Percentiles rank a stretch among this genome's conserved stretches.
These are phyloP conservation scores for Kurtzmaniella quercitrusa DNA, from an alignment of 1,139 yeast genomes.

Conservation along the genomic window DNA sequence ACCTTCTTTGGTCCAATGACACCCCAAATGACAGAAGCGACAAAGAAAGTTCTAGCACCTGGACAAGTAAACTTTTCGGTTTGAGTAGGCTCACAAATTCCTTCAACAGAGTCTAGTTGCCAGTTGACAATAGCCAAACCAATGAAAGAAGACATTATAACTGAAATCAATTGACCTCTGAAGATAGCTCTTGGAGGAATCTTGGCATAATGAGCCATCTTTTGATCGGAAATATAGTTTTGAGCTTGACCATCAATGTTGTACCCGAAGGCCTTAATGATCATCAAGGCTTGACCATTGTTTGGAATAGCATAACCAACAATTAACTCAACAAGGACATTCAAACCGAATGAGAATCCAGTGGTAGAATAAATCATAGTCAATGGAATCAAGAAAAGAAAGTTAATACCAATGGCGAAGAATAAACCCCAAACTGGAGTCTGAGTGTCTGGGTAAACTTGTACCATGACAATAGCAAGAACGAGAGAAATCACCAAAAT, in stretches of 20 bases:
- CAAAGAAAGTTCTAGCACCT: slow-evolving; percentile 43
- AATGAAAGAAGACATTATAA: slow-evolving; percentile 39
- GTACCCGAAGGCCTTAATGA: slow-evolving; percentile 51
- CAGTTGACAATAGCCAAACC: slow-evolving; percentile 52
- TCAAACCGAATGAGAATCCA: slow-evolving; percentile 47
- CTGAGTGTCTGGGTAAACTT: slow-evolving; percentile 39
- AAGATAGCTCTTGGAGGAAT: slow-evolving; percentile 61
- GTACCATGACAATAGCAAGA: slow-evolving; percentile 46
- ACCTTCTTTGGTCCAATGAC: slow-evolving; percentile 63
- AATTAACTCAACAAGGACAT: slow-evolving; percentile 53
- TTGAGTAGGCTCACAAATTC: slow-evolving; percentile 36
- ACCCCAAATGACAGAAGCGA: slow-evolving; percentile 60
- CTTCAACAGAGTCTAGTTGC: slow-evolving; percentile 41
- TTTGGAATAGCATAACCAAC: slow-evolving; percentile 59
- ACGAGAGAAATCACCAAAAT: slow-evolving; percentile 46
- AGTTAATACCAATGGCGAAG: slow-evolving; percentile 51
- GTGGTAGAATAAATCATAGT: slow-evolving; percentile 44
- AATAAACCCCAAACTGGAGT: slow-evolving; percentile 58
- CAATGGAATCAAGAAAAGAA: slow-evolving; percentile 51
- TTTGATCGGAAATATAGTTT: slow-evolving; percentile 46
- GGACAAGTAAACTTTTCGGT: slow-evolving; percentile 46
- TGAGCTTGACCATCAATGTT: slow-evolving; percentile 57
- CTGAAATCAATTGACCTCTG: slow-evolving; percentile 51
- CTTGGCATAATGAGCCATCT: slow-evolving; percentile 53
- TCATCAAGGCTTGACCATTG: slow-evolving; percentile 52